Evolutionary conservation across 2,329 filamentous ascomycete species (phyloP).

Genomic region (Trichoderma oligosporum): DNA sequence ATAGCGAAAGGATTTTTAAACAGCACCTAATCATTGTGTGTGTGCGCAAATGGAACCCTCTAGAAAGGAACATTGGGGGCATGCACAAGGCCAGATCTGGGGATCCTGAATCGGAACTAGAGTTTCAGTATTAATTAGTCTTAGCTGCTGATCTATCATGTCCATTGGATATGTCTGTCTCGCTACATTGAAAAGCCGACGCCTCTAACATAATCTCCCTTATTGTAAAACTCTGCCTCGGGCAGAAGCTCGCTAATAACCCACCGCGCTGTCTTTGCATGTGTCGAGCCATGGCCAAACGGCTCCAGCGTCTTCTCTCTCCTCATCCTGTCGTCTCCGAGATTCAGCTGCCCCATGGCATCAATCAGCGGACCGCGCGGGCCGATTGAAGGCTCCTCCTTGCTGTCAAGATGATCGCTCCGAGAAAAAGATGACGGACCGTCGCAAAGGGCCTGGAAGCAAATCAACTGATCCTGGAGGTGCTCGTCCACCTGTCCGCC

Average conservation of each 20-base stretch:
- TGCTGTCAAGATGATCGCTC: constrained; percentile 23
- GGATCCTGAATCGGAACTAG: constrained; percentile 2
- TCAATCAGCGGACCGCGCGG: constrained; percentile 26
- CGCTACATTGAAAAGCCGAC: constrained; percentile 31
- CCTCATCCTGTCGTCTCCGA: constrained; percentile 29
- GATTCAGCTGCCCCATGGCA: constrained; percentile 30
- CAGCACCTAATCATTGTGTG: background rate
- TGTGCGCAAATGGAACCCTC: background rate
- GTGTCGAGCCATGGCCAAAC: constrained; percentile 54
- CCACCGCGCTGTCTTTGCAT: constrained; percentile 60
- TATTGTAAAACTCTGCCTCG: constrained; percentile 46
- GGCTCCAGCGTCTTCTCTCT: constrained; percentile 47
- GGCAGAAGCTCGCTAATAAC: constrained; percentile 52
- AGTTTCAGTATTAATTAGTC: no score
- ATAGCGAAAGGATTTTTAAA: background rate
- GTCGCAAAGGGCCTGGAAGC: constrained; percentile 56
- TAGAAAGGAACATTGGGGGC: background rate
- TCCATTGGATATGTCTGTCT: no score
- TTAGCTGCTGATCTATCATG: no score
- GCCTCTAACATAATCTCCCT: constrained; percentile 49
- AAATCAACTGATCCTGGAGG: constrained; percentile 58
- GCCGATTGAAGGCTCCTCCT: background rate
- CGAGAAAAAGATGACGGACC: constrained; percentile 48
- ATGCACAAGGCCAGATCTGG: constrained; percentile 12
- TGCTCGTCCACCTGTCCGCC: constrained; percentile 52